These are phyloP conservation scores for Eucalyptus victrix DNA, from an alignment of 345 rosid genomes.

Conservation along the genomic window DNA sequence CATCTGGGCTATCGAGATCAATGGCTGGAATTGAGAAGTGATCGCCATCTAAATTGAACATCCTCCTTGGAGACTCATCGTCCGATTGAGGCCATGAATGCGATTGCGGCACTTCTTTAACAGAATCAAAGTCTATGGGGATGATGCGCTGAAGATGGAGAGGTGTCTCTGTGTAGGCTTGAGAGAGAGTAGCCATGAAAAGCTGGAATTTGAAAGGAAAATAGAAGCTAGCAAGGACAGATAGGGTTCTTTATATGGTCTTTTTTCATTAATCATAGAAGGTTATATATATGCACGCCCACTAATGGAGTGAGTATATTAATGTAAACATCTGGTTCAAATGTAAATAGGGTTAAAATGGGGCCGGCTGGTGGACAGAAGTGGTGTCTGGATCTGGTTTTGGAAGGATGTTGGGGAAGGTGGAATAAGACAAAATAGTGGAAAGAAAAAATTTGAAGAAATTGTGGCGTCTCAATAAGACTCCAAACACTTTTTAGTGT, in stretches of 20 bases:
- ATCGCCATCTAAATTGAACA: background rate
- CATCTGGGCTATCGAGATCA: conserved; percentile 38
- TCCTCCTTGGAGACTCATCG: background rate
- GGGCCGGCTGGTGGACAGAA: background rate
- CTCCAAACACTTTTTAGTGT: background rate
- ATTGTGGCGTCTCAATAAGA: conserved; percentile 8
- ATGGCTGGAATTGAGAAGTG: conserved; percentile 30
- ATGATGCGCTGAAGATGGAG: conserved; percentile 29
- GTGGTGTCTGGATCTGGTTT: conserved; percentile 12
- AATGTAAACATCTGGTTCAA: background rate
- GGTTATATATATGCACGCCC: background rate
- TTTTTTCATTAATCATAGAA: background rate
- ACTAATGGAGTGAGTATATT: background rate
- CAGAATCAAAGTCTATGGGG: conserved; percentile 45
- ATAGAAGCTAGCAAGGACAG: background rate
- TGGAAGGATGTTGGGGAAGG: conserved; percentile 2
- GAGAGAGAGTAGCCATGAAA: conserved; percentile 23
- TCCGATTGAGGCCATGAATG: conserved; percentile 22
- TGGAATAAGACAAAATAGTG: conserved; percentile 6
- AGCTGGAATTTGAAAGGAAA: background rate
- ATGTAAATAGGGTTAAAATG: background rate
- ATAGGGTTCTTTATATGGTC: background rate
- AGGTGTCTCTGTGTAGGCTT: conserved; percentile 39
- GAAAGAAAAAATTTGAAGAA: background rate
- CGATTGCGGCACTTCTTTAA: conserved; percentile 37